Evolutionary conservation across 2,329 filamentous ascomycete genomes (phyloP).

Genomic region (Fusarium guadeloupense): DNA sequence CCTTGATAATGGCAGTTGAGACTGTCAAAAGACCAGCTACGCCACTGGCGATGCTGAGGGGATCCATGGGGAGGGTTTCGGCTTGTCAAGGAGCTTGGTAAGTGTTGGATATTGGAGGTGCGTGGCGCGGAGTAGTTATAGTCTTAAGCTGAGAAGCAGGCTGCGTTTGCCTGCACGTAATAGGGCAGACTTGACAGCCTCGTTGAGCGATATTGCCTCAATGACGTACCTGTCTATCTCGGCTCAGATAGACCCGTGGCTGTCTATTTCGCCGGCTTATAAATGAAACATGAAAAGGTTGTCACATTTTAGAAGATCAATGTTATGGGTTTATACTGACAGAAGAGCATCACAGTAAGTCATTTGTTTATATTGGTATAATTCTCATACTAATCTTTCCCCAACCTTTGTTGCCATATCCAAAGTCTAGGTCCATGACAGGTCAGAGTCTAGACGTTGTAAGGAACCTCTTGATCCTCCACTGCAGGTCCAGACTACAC

Average conservation of each 20-base stretch:
- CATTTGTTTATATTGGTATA: neutral
- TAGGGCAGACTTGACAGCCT: slow-evolving; percentile 2
- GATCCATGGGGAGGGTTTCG: neutral
- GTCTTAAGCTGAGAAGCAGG: slow-evolving; percentile 10
- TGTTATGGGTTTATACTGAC: neutral
- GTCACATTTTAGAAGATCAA: neutral
- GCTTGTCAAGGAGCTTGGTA: neutral
- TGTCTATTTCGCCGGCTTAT: neutral
- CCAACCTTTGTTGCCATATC: neutral
- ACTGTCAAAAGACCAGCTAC: slow-evolving; percentile 16
- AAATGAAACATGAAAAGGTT: neutral
- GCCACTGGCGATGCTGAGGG: slow-evolving; percentile 18
- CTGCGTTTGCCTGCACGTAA: neutral
- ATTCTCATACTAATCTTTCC: neutral
- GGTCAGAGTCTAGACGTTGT: too few species aligned
- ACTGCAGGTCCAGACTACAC: too few species aligned
- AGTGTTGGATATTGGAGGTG: neutral
- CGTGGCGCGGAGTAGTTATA: neutral
- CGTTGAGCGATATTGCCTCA: slow-evolving; percentile 5
- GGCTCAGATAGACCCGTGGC: neutral
- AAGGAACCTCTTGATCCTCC: too few species aligned
- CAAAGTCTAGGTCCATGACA: neutral
- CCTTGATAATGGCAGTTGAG: slow-evolving; percentile 10
- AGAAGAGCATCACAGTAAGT: neutral
- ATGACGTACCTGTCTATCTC: slow-evolving; percentile 11